These are phyloP conservation scores for Periconia digitata DNA, from an alignment of 2,329 filamentous ascomycete species.

Conservation along the genomic window DNA sequence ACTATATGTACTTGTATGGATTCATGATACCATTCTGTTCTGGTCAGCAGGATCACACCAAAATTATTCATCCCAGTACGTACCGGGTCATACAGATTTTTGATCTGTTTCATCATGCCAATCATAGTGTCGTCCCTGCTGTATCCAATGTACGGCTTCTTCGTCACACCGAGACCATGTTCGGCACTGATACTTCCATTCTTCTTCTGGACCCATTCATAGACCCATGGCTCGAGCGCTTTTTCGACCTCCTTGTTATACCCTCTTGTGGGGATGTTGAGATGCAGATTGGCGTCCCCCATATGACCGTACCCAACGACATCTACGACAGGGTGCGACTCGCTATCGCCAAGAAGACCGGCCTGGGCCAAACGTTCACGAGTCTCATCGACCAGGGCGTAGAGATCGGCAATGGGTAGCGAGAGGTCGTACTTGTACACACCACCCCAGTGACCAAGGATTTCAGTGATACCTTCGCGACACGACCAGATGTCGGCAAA, in stretches of 20 bases:
- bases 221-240: conserved; percentile 89
- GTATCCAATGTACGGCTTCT: conserved; percentile 95
- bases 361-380: conserved; percentile 70
- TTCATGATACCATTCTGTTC: conserved; percentile 95
- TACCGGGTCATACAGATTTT: conserved; percentile 91
- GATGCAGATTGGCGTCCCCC: conserved; percentile 93
- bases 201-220: conserved; percentile 90
- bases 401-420: conserved; percentile 85
- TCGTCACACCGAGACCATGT: conserved; percentile 89
- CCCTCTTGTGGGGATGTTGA: conserved; percentile 80
- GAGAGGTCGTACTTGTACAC: conserved; percentile 99
- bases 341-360: conserved; percentile 73
- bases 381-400: conserved; percentile 84
- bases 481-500: conserved; percentile 83
- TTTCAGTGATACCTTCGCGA: conserved; percentile 91
- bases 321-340: conserved; percentile 75
- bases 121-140: conserved; percentile 87
- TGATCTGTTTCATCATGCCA: conserved; percentile 90
- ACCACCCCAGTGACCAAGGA: conserved; percentile 84
- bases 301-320: conserved; percentile 98
- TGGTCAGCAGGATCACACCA: conserved; percentile 14
- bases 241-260: conserved; percentile 89
- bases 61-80: conserved; percentile 41
- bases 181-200: conserved; percentile 95
- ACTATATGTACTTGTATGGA: conserved; percentile 87